These are phyloP conservation scores for Gautieria morchelliformis DNA, from an alignment of 768 basidiomycete species.

Conservation along the genomic window DNA sequence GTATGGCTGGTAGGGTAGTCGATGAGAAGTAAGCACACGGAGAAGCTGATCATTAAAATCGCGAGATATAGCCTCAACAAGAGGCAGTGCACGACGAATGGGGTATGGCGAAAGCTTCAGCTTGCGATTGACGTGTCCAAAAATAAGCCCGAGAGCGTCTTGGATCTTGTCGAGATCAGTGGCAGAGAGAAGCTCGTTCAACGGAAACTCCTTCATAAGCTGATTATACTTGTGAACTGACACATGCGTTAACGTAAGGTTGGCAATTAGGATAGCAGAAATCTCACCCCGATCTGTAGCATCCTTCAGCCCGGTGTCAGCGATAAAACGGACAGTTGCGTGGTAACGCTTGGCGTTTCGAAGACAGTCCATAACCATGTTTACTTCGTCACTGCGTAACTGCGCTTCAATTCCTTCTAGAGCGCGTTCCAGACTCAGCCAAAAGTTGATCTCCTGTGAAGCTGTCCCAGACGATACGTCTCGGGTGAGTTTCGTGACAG, in stretches of 20 bases:
- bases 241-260: background rate
- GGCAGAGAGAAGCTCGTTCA: constrained; percentile 92
- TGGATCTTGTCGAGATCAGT: constrained; percentile 95
- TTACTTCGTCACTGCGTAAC: constrained; percentile 83
- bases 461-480: constrained; percentile 94
- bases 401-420: constrained; percentile 91
- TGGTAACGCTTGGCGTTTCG: constrained; percentile 95
- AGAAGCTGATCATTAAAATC: constrained; percentile 96
- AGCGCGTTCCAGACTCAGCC: constrained; percentile 90
- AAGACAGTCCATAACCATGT: constrained; percentile 87
- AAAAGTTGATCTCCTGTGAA: constrained; percentile 98
- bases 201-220: constrained; percentile 97
- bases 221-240: constrained; percentile 96
- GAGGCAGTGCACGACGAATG: constrained; percentile 87
- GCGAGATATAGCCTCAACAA: constrained; percentile 95
- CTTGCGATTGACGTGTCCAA: constrained; percentile 91
- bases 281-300: constrained; percentile 75
- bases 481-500: constrained; percentile 89
- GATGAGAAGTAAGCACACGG: constrained; percentile 82
- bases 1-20: constrained; percentile 89
- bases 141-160: constrained; percentile 79
- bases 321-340: constrained; percentile 95
- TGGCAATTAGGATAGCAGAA: background rate
- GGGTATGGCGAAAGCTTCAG: constrained; percentile 95
- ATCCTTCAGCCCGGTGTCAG: constrained; percentile 94